A percentile compares a stretch with the other conserved stretches of the same genome.
phyloP scores from a whole-genome alignment of 108 stramenopile species.

The Asterionellopsis glacialis region DNA sequence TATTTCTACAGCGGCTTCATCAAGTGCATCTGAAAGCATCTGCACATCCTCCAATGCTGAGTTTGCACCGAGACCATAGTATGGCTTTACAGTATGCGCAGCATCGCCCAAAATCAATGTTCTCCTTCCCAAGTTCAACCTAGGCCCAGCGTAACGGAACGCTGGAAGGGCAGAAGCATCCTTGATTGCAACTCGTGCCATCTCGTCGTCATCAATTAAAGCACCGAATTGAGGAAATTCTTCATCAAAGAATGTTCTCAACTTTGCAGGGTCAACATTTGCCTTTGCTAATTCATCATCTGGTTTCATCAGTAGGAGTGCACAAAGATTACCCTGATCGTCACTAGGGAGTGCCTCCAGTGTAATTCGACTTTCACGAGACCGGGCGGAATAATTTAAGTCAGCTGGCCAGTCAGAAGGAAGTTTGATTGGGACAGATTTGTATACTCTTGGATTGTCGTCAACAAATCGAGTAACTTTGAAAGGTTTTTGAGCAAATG shows the following conservation, averaged over 20 bases:
- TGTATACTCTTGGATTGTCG: constrained; percentile 59
- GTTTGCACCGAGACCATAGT: constrained; percentile 84
- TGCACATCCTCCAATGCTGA: constrained; percentile 77
- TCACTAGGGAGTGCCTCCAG: constrained; percentile 73
- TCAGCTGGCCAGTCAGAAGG: constrained; percentile 43
- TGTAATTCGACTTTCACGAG: constrained; percentile 42
- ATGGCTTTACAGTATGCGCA: constrained; percentile 80
- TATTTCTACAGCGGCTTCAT: constrained; percentile 9
- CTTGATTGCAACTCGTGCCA: constrained; percentile 44
- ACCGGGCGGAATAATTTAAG: constrained; percentile 61
- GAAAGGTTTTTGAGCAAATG: constrained; percentile 26
- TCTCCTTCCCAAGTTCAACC: constrained; percentile 44
- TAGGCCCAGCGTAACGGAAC: constrained; percentile 61
- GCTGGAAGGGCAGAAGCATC: constrained; percentile 40
- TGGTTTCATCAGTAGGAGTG: constrained; percentile 55
- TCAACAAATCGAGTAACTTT: constrained; percentile 32
- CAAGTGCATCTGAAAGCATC: constrained; percentile 19
- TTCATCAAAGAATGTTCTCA: constrained; percentile 50
- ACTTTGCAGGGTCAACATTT: constrained; percentile 26
- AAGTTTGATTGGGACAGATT: constrained; percentile 60
- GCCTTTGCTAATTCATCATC: constrained; percentile 41
- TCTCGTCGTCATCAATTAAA: constrained; percentile 48
- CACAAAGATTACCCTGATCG: constrained; percentile 43
- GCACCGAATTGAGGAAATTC: constrained; percentile 60
- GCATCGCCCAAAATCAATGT: constrained; percentile 63